Evolutionary conservation across 2,329 filamentous ascomycete genomes (phyloP), one percentile per base, ranked within the genome.

Genomic region (Didymella segeticola): DNA sequence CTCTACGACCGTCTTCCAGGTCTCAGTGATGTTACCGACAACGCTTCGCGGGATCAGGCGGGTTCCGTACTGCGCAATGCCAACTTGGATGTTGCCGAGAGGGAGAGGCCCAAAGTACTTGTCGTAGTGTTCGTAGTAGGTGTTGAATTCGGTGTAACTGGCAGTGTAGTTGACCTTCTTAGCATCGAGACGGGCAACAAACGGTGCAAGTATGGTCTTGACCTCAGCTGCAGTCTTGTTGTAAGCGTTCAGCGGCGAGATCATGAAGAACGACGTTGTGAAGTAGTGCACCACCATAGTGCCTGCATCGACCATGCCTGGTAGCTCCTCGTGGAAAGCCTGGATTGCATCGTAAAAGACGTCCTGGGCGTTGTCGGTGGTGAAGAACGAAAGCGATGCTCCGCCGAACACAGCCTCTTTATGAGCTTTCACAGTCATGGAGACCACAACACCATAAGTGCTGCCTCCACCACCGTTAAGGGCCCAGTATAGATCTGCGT

Each of bases 401-500:
- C 61, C 62, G 14, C 57, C 49, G 15, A 62, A 57, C 9, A 65
- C 39, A 6, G 53, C 29, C 27, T 63, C 60, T 17, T 63, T 51
- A 51, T 67, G 57, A 11, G 64, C 62, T 10, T 61, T 61, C 4
- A 68, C 51, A 4, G 63, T 63, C 31, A 65, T 53, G 0, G 63
- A 66, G 1, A 65, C 59, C 0, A 67, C 65, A 5, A 69, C 49
- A 19, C 66, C 67, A 25, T 54, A 71, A 0, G 67, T 72, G 26
- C 63, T 53, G 8, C 66, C 67, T 10, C 67, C 69, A 8, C 67
- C 67, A 20, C 69, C 68, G 5, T 56, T 57, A 5, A 72, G 43
- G 1, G 67, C 69, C 68, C 66, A 72, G 51, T 58, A 72, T 1
- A 70, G 39, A 20, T 71, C 66, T 0, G 60, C n/a, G 26, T 68